Evolutionary conservation across 2,329 filamentous ascomycete species (phyloP).

Genomic region (Neonectria sp.): DNA sequence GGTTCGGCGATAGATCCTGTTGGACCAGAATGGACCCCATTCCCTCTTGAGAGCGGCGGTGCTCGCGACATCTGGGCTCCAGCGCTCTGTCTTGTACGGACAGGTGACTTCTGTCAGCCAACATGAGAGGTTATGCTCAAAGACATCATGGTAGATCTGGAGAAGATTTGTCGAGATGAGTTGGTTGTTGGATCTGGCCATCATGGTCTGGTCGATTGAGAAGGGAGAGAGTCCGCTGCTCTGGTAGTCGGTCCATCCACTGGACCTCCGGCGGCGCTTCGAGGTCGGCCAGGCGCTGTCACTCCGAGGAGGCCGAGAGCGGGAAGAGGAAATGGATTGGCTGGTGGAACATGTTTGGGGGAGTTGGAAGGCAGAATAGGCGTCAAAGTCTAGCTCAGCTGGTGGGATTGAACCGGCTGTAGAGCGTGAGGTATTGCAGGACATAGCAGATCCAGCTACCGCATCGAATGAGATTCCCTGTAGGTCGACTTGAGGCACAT

Average conservation of each 20-base stretch:
- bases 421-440: neutral
- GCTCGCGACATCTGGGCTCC: constrained; percentile 15
- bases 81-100: constrained; percentile 40
- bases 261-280: constrained; percentile 38
- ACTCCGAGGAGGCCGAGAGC: constrained; percentile 8
- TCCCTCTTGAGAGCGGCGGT: constrained; percentile 27
- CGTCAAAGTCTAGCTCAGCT: constrained; percentile 20
- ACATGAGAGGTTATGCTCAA: constrained; percentile 45
- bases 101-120: constrained; percentile 46
- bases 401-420: neutral
- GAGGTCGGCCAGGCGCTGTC: constrained; percentile 13
- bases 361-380: constrained; percentile 14
- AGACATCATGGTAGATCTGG: constrained; percentile 45
- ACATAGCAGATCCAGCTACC: neutral
- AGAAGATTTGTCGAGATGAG: constrained; percentile 43
- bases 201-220: constrained; percentile 44
- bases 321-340: constrained; percentile 9
- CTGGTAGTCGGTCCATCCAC: constrained; percentile 28
- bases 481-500: constrained; percentile 3
- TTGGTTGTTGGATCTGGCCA: constrained; percentile 42
- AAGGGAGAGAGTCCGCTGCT: constrained; percentile 38
- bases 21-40: constrained; percentile 46
- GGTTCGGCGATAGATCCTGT: constrained; percentile 45
- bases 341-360: constrained; percentile 2
- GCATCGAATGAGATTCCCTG: constrained; percentile 18